Percentiles rank a stretch among this genome's conserved stretches.
phyloP scores from a whole-genome alignment of 306 rosid genomes.

The Dryas alaskensis region DNA sequence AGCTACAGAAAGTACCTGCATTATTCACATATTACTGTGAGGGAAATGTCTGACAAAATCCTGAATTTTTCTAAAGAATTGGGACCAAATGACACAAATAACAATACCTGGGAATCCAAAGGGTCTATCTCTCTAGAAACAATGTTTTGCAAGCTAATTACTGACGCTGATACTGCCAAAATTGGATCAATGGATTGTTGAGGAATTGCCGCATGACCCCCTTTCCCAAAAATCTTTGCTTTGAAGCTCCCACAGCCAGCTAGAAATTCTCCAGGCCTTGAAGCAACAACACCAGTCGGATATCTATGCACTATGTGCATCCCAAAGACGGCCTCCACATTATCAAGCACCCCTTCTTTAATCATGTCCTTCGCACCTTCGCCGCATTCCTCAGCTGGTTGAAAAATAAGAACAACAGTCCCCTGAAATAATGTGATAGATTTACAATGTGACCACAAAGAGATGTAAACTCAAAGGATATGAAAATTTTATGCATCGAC shows the following conservation, averaged over 20 bases:
- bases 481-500: too few relatives aligned
- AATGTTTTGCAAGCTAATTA: conserved; percentile 75
- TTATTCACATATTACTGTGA: conserved; percentile 2
- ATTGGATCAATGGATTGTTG: conserved; percentile 70
- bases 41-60: neutral
- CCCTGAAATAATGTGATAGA: conserved; percentile 44
- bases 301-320: conserved; percentile 45
- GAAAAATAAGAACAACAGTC: conserved; percentile 72
- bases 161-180: conserved; percentile 76
- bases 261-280: conserved; percentile 73
- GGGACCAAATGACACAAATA: neutral
- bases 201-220: conserved; percentile 72
- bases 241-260: conserved; percentile 97
- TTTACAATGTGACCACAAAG: neutral
- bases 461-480: neutral
- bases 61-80: conserved; percentile 2
- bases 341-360: conserved; percentile 60
- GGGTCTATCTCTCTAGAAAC: conserved; percentile 87
- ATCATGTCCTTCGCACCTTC: conserved; percentile 80
- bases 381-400: conserved; percentile 89
- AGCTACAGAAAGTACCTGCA: conserved; percentile 87
- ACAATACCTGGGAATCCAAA: conserved; percentile 76
- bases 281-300: conserved; percentile 64
- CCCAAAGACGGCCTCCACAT: conserved; percentile 77
- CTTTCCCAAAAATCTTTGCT: conserved; percentile 75